Base-by-base conservation (phyloP, 331 rosid genomes). In the Malus hybrid region DNA sequence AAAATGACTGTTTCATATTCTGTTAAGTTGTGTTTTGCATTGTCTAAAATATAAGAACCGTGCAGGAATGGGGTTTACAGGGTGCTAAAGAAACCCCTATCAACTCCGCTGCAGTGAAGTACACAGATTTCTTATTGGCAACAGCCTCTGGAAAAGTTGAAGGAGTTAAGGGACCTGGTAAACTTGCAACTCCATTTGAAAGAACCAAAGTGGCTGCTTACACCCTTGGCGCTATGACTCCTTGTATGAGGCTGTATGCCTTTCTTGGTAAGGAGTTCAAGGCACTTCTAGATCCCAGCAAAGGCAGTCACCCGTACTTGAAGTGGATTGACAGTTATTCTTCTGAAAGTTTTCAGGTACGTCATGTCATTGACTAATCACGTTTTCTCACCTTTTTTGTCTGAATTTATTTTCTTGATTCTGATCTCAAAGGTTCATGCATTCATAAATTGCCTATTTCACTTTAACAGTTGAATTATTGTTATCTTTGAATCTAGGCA, bases 171-270 rank as follows among this genome's bases (percentile, higher is more conserved):
- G 92, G 90, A 77, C 93, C 89, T 63, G 97, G 89, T 80, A 95
- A 90, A 87, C 91, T 92, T 68, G 99, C 97, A 67, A 95, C 99
- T 69, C 99, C 99, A 19, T 95, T 95, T 81, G 99, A 95, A 91
- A 89, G 89, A 87, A 92, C 98, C 63, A 92, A 90, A 87, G 86
- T 95, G 71, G 93, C 98, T 77, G 99, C 99, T 67, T 95, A 95
- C 82, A 88, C 96, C 73, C 84, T 95, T 71, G 97, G 97, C 83
- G 99, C 97, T 80, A 86, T 90, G 97, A 84, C 96, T 76, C 99
- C 99, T 70, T 95, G 99, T 82, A 92, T 95, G 99, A 95, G 91
- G 76, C 86, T 95, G 46, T 95, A 95, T 80, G 97, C 99, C 71
- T 87, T 84, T 85, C 39, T 95, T 82, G 99, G 97, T 52, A 89